Conservation (phyloP, 495 filamentous ascomycete genomes). For the Hyaloscypha finlandica region DNA sequence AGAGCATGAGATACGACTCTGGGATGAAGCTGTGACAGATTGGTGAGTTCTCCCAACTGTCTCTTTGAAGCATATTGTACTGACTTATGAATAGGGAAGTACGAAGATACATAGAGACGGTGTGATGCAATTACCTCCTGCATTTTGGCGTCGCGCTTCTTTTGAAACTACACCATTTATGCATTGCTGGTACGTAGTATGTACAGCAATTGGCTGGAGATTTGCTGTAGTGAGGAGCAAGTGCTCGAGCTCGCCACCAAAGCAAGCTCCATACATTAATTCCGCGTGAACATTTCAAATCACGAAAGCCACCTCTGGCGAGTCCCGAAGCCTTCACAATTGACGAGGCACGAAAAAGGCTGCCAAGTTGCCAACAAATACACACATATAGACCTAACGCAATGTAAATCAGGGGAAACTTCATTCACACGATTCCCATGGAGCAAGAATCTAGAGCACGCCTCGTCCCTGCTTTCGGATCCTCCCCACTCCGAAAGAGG, state of each 20-base stretch:
- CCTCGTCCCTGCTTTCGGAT: neutral
- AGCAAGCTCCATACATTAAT: neutral
- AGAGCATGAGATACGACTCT: conserved; percentile 85
- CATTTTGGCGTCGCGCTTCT: neutral
- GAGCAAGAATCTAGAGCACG: neutral
- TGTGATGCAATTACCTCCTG: conserved; percentile 41
- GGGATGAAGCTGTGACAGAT: conserved; percentile 95
- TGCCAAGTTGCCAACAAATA: neutral
- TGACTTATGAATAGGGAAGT: conserved; percentile 55
- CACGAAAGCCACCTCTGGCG: neutral
- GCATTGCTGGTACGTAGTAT: neutral
- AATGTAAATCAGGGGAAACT: neutral
- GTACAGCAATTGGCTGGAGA: neutral
- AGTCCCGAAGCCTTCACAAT: neutral
- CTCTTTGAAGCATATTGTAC: neutral
- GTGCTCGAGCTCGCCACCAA: neutral
- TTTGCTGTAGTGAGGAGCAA: neutral
- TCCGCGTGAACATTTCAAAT: conserved; percentile 6
- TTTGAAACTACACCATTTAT: neutral
- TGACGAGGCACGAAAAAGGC: neutral
- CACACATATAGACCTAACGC: neutral
- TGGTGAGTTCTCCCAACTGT: conserved; percentile 57
- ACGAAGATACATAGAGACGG: conserved; percentile 72
- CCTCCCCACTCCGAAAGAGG: conserved; percentile 2
- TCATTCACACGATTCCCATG: neutral